Evolutionary conservation across 2,329 filamentous ascomycete genomes (phyloP), one percentile per base, ranked within the genome.

Genomic region (Penicillium freii): DNA sequence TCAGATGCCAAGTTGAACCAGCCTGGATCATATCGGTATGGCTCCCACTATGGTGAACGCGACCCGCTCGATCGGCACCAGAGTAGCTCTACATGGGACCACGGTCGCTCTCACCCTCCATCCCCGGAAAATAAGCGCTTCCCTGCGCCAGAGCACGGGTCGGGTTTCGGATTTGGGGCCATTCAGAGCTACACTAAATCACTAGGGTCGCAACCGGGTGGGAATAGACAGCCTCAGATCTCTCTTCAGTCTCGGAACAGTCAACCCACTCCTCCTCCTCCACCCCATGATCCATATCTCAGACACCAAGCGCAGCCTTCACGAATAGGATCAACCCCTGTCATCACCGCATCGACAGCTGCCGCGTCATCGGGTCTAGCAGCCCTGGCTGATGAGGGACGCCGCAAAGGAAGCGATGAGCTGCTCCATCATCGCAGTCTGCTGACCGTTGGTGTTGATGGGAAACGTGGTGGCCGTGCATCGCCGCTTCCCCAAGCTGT

Each of bases 401-500:
- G 70, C n/a, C 73, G 77, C 17, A 78, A 78, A 60, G 75, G 73
- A 54, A 81, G 77, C 66, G 84, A 85, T 49, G 80, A 84, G 33
- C 80, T 84, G 40, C 81, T 84, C 38, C 81, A 83, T 51, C 83
- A 83, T 47, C 86, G 89, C 60, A 87, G 84, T 38, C 80, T 96
- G 43, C 79, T 96, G n/a, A 87, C 86, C 3, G 82, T 96, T 11
- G 81, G 83, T 43, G 76, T 80, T 15, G 91, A 95, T 66, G 87
- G 88, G 58, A 92, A 91, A 69, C 86, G 91, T 52, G 89, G 88
- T 63, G 92, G 92, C 1, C 87, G 92, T 48, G 82, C 91, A 39
- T 97, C 93, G 9, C 93, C 93, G 1, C 79, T 97, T 17, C 93
- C 93, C 1, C 93, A 97, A 73, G 92, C 93, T 23, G 92, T 97